Evolutionary conservation across 176 grass and related monocot species (phyloP).

Genomic region (Paspalum notatum): DNA sequence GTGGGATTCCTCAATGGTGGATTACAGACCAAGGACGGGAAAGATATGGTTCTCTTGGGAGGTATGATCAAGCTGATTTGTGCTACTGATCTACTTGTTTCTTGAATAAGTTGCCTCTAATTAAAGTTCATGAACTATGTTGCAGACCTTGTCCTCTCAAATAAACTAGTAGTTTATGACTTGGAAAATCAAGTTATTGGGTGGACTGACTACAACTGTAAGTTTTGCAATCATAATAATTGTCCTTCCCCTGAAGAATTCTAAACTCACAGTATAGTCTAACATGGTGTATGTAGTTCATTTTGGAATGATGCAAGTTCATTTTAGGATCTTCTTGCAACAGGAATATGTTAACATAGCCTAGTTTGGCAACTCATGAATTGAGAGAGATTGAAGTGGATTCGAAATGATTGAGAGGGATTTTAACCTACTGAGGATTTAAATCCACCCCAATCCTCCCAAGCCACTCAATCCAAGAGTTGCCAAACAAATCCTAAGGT

Average conservation of each 20-base stretch:
- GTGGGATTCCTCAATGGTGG: slow-evolving; percentile 87
- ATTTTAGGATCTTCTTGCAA: neutral
- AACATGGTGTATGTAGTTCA: slow-evolving; percentile 2
- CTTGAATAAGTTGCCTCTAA: neutral
- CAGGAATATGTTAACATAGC: neutral
- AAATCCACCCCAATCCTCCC: no score
- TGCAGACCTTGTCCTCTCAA: slow-evolving; percentile 88
- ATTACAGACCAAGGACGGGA: slow-evolving; percentile 87
- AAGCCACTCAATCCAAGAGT: no score
- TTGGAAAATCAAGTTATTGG: slow-evolving; percentile 94
- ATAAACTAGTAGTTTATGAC: slow-evolving; percentile 93
- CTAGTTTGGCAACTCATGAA: no score
- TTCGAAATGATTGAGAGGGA: no score
- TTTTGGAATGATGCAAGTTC: neutral
- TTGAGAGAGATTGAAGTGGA: no score
- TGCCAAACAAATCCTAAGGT: no score
- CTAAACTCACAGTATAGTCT: neutral
- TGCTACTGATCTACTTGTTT: slow-evolving; percentile 28
- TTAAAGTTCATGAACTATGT: slow-evolving; percentile 31
- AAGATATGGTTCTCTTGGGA: slow-evolving; percentile 94
- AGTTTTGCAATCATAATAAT: slow-evolving; percentile 25
- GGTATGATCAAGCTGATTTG: slow-evolving; percentile 47
- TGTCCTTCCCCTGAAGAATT: neutral
- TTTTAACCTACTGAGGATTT: no score
- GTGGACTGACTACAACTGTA: slow-evolving; percentile 96